Percentiles rank a stretch among this genome's conserved stretches.
Evolutionary conservation across 257 asterid genomes (phyloP).

Genomic region (Lavandula angustifolia): DNA sequence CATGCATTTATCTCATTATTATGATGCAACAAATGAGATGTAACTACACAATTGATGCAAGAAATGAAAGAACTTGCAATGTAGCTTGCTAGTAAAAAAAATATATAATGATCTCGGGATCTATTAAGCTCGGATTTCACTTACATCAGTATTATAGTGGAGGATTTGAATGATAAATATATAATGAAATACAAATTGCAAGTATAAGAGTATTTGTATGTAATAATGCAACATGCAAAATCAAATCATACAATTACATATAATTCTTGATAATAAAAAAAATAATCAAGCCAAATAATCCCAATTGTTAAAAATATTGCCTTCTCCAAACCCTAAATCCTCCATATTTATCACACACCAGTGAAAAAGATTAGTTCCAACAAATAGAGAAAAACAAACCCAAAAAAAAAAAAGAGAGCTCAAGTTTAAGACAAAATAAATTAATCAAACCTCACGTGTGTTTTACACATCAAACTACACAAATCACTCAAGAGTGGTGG

Average conservation of each 20-base stretch:
- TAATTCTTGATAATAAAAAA: conserved; percentile 11
- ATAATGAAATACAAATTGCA: conserved; percentile 10
- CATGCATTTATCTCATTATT: neutral
- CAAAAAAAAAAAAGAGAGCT: conserved; percentile 22
- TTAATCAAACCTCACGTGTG: conserved; percentile 52
- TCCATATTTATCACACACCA: conserved; percentile 55
- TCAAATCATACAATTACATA: conserved; percentile 30
- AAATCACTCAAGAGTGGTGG: conserved; percentile 65
- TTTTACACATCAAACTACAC: conserved; percentile 44
- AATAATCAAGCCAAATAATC: conserved; percentile 36
- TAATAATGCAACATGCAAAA: conserved; percentile 17
- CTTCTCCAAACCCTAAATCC: conserved; percentile 57
- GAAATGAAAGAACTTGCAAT: neutral
- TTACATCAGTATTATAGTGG: neutral
- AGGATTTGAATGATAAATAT: neutral
- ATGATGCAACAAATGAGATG: neutral
- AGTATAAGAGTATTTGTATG: neutral
- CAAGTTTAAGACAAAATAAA: conserved; percentile 40
- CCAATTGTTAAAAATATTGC: conserved; percentile 46
- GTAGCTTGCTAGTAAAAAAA: neutral
- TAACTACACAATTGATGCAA: neutral
- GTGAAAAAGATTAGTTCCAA: conserved; percentile 36
- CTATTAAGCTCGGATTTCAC: neutral
- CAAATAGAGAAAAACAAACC: neutral
- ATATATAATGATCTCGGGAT: no score